Evolutionary conservation across 371 early-diverging fungal species (phyloP).

Genomic region (Rhizopus delemar): DNA sequence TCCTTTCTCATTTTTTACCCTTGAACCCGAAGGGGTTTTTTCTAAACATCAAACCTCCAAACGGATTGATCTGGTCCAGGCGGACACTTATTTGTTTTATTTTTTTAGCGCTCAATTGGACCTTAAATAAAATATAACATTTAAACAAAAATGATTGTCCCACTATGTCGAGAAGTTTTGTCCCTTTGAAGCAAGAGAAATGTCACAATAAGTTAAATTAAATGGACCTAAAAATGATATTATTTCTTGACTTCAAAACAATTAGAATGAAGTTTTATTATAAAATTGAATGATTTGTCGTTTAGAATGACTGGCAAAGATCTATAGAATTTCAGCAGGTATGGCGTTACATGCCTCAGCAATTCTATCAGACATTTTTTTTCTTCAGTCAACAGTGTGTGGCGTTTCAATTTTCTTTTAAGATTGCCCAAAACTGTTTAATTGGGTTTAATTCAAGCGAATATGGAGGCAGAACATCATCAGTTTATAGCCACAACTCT

Average conservation of each 20-base stretch:
- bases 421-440: conserved; percentile 15
- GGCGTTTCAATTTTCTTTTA: conserved; percentile 16
- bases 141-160: not conserved
- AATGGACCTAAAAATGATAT: not conserved
- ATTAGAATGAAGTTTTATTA: too few relatives aligned
- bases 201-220: not conserved
- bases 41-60: too few relatives aligned
- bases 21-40: too few relatives aligned
- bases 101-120: too few relatives aligned
- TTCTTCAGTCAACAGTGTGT: conserved; percentile 15
- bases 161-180: not conserved
- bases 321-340: conserved; percentile 11
- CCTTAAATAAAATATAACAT: too few relatives aligned
- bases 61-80: too few relatives aligned
- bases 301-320: conserved; percentile 14
- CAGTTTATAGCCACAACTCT: conserved; percentile 5
- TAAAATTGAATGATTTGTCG: conserved; percentile 9
- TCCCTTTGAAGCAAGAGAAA: not conserved
- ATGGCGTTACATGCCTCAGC: conserved; percentile 9
- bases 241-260: not conserved
- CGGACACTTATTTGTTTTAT: too few relatives aligned
- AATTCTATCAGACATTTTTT: conserved; percentile 21
- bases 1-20: too few relatives aligned
- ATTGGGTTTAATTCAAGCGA: conserved; percentile 16
- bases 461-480: conserved; percentile 13